These are phyloP conservation scores for Maudiozyma saulgeensis DNA, from an alignment of 805 yeast species.

Conservation along the genomic window DNA sequence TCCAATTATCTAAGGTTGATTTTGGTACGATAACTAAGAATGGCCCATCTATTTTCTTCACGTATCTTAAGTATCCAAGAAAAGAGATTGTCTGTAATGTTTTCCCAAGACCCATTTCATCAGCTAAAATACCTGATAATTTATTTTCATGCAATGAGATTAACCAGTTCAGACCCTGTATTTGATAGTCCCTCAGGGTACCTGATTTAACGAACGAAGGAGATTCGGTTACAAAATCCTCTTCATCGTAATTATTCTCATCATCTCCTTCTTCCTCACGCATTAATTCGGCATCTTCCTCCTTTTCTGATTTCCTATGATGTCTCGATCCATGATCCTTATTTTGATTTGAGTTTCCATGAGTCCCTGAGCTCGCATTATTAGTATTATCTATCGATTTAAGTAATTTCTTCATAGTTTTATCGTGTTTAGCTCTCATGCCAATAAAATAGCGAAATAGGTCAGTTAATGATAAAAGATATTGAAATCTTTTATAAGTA, in stretches of 20 bases:
- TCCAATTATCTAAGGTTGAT: constrained; percentile 93
- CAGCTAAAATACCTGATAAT: constrained; percentile 89
- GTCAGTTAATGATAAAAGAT: constrained; percentile 73
- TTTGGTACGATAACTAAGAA: constrained; percentile 89
- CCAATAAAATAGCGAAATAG: constrained; percentile 83
- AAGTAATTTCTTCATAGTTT: constrained; percentile 52
- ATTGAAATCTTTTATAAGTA: constrained; percentile 69
- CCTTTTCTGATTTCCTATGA: constrained; percentile 84
- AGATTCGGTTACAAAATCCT: constrained; percentile 74
- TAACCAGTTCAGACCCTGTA: constrained; percentile 94
- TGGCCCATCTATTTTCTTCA: constrained; percentile 77
- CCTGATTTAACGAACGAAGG: constrained; percentile 72
- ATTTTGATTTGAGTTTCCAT: constrained; percentile 29
- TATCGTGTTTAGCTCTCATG: constrained; percentile 69
- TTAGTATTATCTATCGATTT: constrained; percentile 16
- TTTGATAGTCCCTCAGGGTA: constrained; percentile 76
- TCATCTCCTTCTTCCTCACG: constrained; percentile 64
- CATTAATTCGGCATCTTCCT: constrained; percentile 87
- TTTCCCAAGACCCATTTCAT: constrained; percentile 97
- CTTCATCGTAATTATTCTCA: constrained; percentile 35
- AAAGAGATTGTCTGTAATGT: constrained; percentile 92
- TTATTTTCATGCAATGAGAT: constrained; percentile 80
- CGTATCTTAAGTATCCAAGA: constrained; percentile 75
- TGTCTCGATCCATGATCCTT: constrained; percentile 32
- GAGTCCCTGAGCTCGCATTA: constrained; percentile 38